Base-by-base conservation (phyloP, 1,139 yeast genomes). In the Fermentozyma sake region DNA sequence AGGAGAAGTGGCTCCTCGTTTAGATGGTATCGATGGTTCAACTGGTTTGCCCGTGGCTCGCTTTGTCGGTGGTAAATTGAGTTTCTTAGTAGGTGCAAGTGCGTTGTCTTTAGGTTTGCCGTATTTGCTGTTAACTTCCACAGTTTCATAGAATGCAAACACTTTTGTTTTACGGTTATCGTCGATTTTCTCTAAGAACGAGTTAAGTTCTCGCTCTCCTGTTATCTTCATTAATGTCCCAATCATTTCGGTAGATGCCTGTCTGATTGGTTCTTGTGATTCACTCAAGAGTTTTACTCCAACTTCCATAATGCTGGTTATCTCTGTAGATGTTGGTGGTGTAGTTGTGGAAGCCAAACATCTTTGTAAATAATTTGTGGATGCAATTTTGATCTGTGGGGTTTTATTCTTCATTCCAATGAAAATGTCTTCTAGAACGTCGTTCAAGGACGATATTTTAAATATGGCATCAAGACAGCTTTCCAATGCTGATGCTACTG, bases 261-360 rank as follows among this genome's bases (percentile, higher is more conserved):
- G 75, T 48, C 98, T 73, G 2, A 86, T 80, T 1, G 93, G 86
- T 33, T 86, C 95, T 48, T 82, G 86, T 0, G 95, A 79, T 40
- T 91, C 98, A 29, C 74, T 66, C 20, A 87, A 69, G 12, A 85
- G 61, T 45, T 80, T 82, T 6, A 71, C 66, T 2, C 76, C 73
- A 2, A 58, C 52, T 2, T 61, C 72, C 64, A 78, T 72, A 8
- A 82, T 76, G 7, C 51, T 46, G 36, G 78, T 82, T 24, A 77
- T 54, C 36, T 82, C 86, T 3, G 58, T 41, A 4, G 62, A 49
- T 6, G 60, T 57, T 2, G 93, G 93, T 0, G 73, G 52, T 1
- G 43, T 41, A 8, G 52, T 53, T 0, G 85, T 68, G 10, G 65
- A 58, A 14, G 69, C 61, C 37, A 91, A 61, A 44, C 93, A 76